Conservation (phyloP, 306 rosid genomes). For the Ormosia semicastrata region DNA sequence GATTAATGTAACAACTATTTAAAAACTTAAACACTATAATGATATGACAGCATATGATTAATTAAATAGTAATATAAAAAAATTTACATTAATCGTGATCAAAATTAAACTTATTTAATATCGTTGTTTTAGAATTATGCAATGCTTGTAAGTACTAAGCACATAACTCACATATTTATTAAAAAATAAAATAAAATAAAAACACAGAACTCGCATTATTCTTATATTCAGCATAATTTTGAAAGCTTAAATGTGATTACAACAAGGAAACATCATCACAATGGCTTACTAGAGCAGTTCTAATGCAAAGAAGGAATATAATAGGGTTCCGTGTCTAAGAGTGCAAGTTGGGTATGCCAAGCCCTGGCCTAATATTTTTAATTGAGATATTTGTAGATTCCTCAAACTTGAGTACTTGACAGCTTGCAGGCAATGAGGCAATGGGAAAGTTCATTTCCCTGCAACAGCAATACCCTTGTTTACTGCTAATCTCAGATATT, state of each 20-base stretch:
- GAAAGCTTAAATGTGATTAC: constrained; percentile 27
- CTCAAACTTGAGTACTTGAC: constrained; percentile 22
- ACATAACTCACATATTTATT: too few relatives aligned
- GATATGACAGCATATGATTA: neutral
- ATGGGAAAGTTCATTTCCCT: neutral
- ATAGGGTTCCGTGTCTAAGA: constrained; percentile 2
- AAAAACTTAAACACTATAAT: neutral
- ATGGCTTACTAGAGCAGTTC: neutral
- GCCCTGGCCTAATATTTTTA: neutral
- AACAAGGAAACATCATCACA: constrained; percentile 29
- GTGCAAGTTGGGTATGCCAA: constrained; percentile 38
- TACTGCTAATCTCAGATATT: neutral
- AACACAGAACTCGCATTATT: constrained; percentile 18
- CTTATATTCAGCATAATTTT: neutral
- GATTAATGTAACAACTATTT: neutral
- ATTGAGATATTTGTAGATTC: constrained; percentile 35
- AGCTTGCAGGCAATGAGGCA: constrained; percentile 30
- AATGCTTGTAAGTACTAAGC: neutral
- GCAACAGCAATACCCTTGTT: neutral
- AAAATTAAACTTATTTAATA: neutral
- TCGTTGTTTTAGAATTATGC: constrained; percentile 21
- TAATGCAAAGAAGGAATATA: constrained; percentile 24
- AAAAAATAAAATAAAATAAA: too few relatives aligned
- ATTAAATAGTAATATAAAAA: neutral
- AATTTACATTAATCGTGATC: neutral